A percentile compares a stretch with the other conserved stretches of the same genome.
These are phyloP conservation scores for Sphaceloma murrayae DNA, from an alignment of 2,329 filamentous ascomycete genomes.

Conservation along the genomic window DNA sequence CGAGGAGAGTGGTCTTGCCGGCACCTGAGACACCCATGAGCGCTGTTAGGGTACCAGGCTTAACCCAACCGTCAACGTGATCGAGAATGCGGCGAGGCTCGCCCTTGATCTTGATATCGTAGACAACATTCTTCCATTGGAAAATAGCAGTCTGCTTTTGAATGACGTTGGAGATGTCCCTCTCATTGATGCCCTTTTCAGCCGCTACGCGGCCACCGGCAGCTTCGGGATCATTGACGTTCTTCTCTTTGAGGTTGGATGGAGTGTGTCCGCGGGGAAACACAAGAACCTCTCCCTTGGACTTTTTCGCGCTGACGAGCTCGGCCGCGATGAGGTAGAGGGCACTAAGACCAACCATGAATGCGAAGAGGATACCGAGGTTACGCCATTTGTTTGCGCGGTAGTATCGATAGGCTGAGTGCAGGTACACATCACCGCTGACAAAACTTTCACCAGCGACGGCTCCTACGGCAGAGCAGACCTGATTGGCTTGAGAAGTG, in stretches of 20 bases:
- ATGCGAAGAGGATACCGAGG: conserved; percentile 38
- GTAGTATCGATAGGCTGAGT: conserved; percentile 28
- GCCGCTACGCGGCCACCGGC: conserved; percentile 27
- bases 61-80: conserved; percentile 85
- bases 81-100: conserved; percentile 68
- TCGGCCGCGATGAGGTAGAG: conserved; percentile 39
- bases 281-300: conserved; percentile 43
- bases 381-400: conserved; percentile 40
- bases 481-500: conserved; percentile 25
- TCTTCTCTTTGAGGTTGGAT: conserved; percentile 44
- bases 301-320: conserved; percentile 40
- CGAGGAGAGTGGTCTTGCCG: conserved; percentile 86
- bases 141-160: conserved; percentile 65
- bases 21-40: conserved; percentile 88
- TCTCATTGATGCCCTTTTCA: conserved; percentile 30
- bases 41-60: conserved; percentile 80
- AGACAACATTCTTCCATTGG: conserved; percentile 79
- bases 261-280: conserved; percentile 39
- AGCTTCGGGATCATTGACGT: conserved; percentile 34
- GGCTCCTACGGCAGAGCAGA: conserved; percentile 37
- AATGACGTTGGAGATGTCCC: conserved; percentile 38
- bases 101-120: conserved; percentile 67
- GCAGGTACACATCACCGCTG: conserved; percentile 31
- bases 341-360: conserved; percentile 36
- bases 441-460: conserved; percentile 32